These are phyloP conservation scores for Lepidopterella palustris DNA, from an alignment of 495 filamentous ascomycete genomes.

Conservation along the genomic window DNA sequence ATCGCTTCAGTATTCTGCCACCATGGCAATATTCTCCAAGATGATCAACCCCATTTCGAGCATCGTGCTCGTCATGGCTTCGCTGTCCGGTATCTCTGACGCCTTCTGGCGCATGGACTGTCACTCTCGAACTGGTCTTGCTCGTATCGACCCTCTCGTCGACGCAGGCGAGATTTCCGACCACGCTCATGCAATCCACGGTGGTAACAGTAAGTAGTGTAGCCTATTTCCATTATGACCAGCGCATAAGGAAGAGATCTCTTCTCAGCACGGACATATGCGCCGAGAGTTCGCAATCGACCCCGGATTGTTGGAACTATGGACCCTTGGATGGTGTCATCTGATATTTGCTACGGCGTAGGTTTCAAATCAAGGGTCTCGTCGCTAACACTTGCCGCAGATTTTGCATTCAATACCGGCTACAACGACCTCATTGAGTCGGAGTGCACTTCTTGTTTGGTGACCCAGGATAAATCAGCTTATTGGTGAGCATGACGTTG, in stretches of 20 bases:
- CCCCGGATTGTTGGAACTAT: slow-evolving; percentile 6
- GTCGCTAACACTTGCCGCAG: slow-evolving; percentile 22
- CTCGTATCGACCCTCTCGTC: slow-evolving; percentile 51
- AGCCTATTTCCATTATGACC: slow-evolving; percentile 1
- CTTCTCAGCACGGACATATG: slow-evolving; percentile 6
- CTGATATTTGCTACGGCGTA: slow-evolving; percentile 11
- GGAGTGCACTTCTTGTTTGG: slow-evolving; percentile 52
- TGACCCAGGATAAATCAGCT: slow-evolving; percentile 54
- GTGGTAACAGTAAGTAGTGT: slow-evolving; percentile 46
- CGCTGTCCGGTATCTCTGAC: slow-evolving; percentile 29
- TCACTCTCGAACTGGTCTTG: slow-evolving; percentile 56
- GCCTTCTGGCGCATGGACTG: slow-evolving; percentile 92
- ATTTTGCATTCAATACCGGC: slow-evolving; percentile 44
- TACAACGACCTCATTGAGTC: slow-evolving; percentile 42
- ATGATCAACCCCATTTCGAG: slow-evolving; percentile 14
- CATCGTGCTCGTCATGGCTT: slow-evolving; percentile 6
- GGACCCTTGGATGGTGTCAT: slow-evolving; percentile 3
- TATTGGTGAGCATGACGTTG: slow-evolving; percentile 45
- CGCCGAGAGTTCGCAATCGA: background rate
- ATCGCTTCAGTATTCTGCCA: background rate
- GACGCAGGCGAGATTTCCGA: slow-evolving; percentile 41
- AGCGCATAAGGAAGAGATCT: slow-evolving; percentile 7
- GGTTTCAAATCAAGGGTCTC: background rate
- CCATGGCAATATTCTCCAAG: background rate
- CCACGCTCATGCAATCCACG: slow-evolving; percentile 50